Evolutionary conservation across 1,284 basidiomycete genomes (phyloP), one percentile per base, ranked within the genome.

Genomic region (Kwoniella shivajii): DNA sequence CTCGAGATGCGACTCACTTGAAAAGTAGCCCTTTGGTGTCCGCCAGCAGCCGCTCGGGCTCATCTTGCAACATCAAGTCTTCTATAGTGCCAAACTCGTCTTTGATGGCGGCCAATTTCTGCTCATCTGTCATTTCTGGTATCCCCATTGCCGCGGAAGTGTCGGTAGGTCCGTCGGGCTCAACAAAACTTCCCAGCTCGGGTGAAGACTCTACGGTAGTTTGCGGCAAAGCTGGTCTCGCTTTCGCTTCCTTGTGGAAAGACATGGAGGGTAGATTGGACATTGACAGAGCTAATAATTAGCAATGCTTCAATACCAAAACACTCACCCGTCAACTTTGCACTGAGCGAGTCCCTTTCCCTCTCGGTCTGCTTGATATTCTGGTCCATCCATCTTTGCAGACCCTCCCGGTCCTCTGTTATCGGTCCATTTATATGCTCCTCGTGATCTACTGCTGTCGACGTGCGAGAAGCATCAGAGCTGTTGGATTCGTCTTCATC

Each of bases 31-130:
- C 85, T 65, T 85, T 84, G 4, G 79, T 75, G 65, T 86, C 84
- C 1, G 83, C 72, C 4, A 88, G 57, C 9, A 87, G 71, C 31
- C 76, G 77, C 65, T 86, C 84, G 42, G 82, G 79, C 49, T 83
- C 64, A 1, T 69, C 67, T 1, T 85, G 83, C 64, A 85, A 83
- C 47, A 71, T 65, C 80, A 74, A 31, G 72, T 64, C 18, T 11
- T 68, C 69, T 22, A 76, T 67, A 38, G 71, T 66, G 3, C 78
- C 78, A 63, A 77, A 79, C 53, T 77, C 75, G 29, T 73, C 73
- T 2, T 60, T 54, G 42, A 79, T 78, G n/a, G 71, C 73, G 4
- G 49, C 54, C 24, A 78, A 47, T 61, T 77, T 79, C 48, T 75
- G 69, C 13, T 63, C 60, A n/a, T 68, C 64, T n/a, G 72, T 48